A percentile compares a stretch with the other conserved stretches of the same genome.
phyloP scores from a whole-genome alignment of 2,329 filamentous ascomycete genomes.

The Lecanosticta acicola region DNA sequence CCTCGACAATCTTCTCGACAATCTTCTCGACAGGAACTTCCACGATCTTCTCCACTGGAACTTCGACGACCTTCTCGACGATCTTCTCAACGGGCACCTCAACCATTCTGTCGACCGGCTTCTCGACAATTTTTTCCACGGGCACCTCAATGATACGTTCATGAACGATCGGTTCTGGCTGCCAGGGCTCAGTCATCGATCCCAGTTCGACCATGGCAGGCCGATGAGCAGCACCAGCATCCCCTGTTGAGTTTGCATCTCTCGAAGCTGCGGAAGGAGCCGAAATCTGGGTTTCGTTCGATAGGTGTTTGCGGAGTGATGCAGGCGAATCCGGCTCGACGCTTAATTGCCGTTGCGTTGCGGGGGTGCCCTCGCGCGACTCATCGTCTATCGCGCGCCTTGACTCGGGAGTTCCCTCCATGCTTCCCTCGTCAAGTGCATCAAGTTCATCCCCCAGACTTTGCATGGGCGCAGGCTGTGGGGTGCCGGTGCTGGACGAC shows the following conservation, averaged over 20 bases:
- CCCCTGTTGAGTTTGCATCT: background rate
- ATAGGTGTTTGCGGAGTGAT: background rate
- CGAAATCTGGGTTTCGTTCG: background rate
- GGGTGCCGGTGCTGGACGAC: slow-evolving; percentile 33
- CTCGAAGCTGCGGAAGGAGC: background rate
- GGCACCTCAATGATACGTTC: slow-evolving; percentile 5
- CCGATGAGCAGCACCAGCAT: slow-evolving; percentile 13
- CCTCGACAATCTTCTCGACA: background rate
- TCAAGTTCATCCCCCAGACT: slow-evolving; percentile 89
- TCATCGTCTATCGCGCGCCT: slow-evolving; percentile 13
- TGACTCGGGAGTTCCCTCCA: slow-evolving; percentile 33
- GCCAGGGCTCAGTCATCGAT: slow-evolving; percentile 59
- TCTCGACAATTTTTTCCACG: slow-evolving; percentile 1
- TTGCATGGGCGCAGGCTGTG: slow-evolving; percentile 53
- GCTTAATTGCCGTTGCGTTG: slow-evolving; percentile 36
- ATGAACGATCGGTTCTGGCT: slow-evolving; percentile 30
- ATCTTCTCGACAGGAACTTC: slow-evolving; percentile 3
- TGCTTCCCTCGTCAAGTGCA: slow-evolving; percentile 66
- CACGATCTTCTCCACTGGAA: background rate
- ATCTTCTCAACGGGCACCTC: background rate
- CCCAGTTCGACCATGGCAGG: slow-evolving; percentile 53
- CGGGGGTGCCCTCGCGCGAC: slow-evolving; percentile 15
- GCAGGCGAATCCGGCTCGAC: slow-evolving; percentile 15
- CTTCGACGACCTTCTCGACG: background rate
- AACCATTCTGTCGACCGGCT: background rate